Evolutionary conservation across 1,284 basidiomycete species (phyloP).

Genomic region (Erythrobasidium hasegawianum): DNA sequence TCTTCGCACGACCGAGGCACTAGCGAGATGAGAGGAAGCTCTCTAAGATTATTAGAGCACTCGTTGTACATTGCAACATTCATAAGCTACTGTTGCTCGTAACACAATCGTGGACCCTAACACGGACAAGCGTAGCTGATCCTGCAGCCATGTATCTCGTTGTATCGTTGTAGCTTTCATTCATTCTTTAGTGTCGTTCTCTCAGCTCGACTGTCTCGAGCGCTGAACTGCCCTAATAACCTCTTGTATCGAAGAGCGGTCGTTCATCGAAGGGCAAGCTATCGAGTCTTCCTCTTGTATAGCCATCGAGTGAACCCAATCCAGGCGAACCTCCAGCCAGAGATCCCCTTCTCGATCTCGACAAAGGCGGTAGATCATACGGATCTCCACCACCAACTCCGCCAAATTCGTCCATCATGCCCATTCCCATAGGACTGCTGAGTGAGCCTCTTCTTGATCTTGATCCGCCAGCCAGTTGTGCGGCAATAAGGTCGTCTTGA

Average conservation of each 20-base stretch:
- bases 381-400: background rate
- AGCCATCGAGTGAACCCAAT: background rate
- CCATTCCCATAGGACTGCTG: background rate
- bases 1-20: too few relatives aligned
- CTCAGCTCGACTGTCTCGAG: too few relatives aligned
- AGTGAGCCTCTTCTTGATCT: background rate
- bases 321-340: background rate
- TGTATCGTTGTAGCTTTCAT: too few relatives aligned
- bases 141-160: too few relatives aligned
- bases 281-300: slow-evolving; percentile 1
- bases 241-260: slow-evolving; percentile 2
- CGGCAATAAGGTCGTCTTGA: background rate
- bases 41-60: too few relatives aligned
- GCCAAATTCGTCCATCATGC: background rate
- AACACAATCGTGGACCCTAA: too few relatives aligned
- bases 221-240: too few relatives aligned
- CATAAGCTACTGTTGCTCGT: too few relatives aligned
- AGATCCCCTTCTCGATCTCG: background rate
- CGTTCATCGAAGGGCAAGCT: background rate
- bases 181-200: too few relatives aligned
- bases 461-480: background rate
- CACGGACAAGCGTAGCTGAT: too few relatives aligned
- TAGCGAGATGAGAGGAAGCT: too few relatives aligned
- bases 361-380: background rate
- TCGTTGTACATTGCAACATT: too few relatives aligned